These are phyloP conservation scores for Peribolospora kevripleyi DNA, from an alignment of 768 basidiomycete genomes.

Conservation along the genomic window DNA sequence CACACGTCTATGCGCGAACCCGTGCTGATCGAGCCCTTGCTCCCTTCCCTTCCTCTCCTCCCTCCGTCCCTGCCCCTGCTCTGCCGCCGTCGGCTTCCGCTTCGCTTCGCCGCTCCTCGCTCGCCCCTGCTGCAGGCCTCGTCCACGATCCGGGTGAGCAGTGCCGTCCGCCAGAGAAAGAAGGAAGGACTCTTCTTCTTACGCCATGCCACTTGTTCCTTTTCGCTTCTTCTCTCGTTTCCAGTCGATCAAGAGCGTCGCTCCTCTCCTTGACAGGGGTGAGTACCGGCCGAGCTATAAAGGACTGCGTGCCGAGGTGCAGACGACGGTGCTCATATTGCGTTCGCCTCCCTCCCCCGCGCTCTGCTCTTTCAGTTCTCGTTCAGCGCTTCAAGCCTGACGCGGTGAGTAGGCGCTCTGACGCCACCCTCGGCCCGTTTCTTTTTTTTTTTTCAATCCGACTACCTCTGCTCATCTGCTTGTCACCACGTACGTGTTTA, in stretches of 20 bases:
- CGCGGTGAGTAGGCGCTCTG: constrained; percentile 33
- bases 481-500: constrained; percentile 17
- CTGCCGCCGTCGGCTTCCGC: not conserved
- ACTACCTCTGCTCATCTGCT: not conserved
- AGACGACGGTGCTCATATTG: too few relatives aligned
- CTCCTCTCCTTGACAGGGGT: constrained; percentile 70
- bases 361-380: constrained; percentile 28
- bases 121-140: not conserved
- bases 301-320: too few relatives aligned
- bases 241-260: constrained; percentile 46
- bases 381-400: constrained; percentile 95
- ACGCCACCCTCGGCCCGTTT: not conserved
- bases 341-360: too few relatives aligned
- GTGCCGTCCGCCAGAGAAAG: not conserved
- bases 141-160: not conserved
- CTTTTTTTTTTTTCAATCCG: not conserved
- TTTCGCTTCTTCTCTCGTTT: not conserved
- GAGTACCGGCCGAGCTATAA: too few relatives aligned
- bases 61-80: too few relatives aligned
- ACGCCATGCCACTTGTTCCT: not conserved
- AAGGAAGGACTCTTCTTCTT: not conserved
- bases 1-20: too few relatives aligned
- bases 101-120: not conserved
- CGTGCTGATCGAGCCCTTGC: too few relatives aligned
- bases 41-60: too few relatives aligned